phyloP scores from a whole-genome alignment of 345 rosid genomes.

The Anastatica hierochuntica region DNA sequence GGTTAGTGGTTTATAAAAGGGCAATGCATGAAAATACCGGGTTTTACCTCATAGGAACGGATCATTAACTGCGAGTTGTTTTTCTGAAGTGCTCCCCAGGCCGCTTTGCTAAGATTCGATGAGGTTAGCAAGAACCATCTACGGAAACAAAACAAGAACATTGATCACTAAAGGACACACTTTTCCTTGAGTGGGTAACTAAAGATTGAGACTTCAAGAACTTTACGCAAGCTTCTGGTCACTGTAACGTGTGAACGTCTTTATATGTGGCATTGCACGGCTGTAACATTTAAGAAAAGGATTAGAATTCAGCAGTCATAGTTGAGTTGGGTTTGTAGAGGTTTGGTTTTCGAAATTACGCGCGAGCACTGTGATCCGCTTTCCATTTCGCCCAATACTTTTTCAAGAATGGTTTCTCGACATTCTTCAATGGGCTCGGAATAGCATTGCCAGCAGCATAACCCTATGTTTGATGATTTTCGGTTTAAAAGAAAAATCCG shows the following conservation, averaged over 20 bases:
- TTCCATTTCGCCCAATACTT: too few relatives aligned
- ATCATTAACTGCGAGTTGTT: constrained; percentile 90
- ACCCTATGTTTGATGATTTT: too few relatives aligned
- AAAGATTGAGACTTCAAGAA: constrained; percentile 8
- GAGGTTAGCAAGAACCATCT: constrained; percentile 92
- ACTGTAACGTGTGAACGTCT: constrained; percentile 73
- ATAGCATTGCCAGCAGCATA: constrained; percentile 57
- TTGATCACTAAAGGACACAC: constrained; percentile 4
- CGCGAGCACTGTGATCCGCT: neutral
- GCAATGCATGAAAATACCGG: neutral
- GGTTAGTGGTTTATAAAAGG: neutral
- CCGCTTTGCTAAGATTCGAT: constrained; percentile 93
- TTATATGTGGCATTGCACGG: constrained; percentile 93
- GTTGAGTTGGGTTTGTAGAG: neutral
- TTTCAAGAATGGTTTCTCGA: constrained; percentile 38
- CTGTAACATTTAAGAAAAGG: constrained; percentile 33
- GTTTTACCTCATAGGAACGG: constrained; percentile 81
- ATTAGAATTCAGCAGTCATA: constrained; percentile 2
- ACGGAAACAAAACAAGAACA: constrained; percentile 1
- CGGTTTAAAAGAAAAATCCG: constrained; percentile 13
- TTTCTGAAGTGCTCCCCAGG: constrained; percentile 96
- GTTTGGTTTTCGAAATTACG: too few relatives aligned
- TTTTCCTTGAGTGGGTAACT: neutral
- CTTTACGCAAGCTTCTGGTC: constrained; percentile 83
- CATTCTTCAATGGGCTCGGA: constrained; percentile 5